phyloP scores from a whole-genome alignment of 208 protist species.

The Tritrichomonas foetus region DNA sequence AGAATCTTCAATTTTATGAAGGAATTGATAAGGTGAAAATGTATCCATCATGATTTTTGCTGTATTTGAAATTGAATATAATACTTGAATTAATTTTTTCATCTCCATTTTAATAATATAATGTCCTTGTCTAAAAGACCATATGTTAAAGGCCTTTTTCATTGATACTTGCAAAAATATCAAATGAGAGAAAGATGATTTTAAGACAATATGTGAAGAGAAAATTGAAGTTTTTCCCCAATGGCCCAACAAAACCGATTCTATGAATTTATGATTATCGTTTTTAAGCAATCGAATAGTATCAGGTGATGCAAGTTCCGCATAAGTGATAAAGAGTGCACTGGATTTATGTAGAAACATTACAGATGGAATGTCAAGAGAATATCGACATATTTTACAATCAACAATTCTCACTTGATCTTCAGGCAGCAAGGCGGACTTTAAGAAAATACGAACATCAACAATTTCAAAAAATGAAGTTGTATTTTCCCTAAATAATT shows the following conservation, averaged over 20 bases:
- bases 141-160: not conserved
- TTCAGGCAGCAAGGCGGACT: not conserved
- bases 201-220: not conserved
- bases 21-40: too few relatives aligned
- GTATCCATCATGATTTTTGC: too few relatives aligned
- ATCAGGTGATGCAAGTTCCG: not conserved
- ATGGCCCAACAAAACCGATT: not conserved
- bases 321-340: not conserved
- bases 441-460: not conserved
- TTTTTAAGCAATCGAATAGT: not conserved
- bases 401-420: not conserved
- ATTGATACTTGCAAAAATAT: not conserved
- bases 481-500: not conserved
- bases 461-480: not conserved
- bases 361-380: not conserved
- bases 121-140: not conserved
- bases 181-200: not conserved
- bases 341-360: not conserved
- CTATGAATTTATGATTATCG: not conserved
- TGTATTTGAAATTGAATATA: too few relatives aligned
- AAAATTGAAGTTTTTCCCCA: not conserved
- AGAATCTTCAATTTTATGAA: too few relatives aligned
- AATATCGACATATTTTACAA: not conserved
- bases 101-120: not conserved
- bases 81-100: too few relatives aligned